Evolutionary conservation across 805 yeast genomes (phyloP).

Genomic region (Starmerella vitae): DNA sequence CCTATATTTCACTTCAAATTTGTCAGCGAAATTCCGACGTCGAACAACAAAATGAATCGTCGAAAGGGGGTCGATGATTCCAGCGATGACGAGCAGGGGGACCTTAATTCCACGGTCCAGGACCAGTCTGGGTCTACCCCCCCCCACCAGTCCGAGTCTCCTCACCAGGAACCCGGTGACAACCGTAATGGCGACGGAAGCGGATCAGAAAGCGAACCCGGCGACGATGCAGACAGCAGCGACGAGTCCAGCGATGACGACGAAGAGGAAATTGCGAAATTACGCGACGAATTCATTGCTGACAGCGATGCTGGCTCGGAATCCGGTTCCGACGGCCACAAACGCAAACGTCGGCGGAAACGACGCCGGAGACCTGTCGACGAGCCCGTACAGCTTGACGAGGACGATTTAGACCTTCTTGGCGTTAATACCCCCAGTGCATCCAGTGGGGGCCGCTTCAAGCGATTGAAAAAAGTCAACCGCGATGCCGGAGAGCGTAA

Average conservation of each 20-base stretch:
- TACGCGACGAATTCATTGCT: slow-evolving; percentile 85
- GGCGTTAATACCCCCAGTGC: slow-evolving; percentile 27
- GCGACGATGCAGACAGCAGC: slow-evolving; percentile 49
- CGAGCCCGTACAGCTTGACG: slow-evolving; percentile 47
- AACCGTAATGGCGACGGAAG: neutral
- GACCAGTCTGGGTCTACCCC: too few relatives aligned
- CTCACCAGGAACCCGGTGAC: neutral
- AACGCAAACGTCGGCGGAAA: slow-evolving; percentile 18
- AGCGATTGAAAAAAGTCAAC: slow-evolving; percentile 70
- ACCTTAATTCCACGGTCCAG: neutral
- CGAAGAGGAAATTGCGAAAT: slow-evolving; percentile 72
- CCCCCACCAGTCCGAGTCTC: neutral
- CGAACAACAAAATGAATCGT: slow-evolving; percentile 17
- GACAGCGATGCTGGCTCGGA: slow-evolving; percentile 76
- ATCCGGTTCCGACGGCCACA: slow-evolving; percentile 23
- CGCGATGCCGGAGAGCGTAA: slow-evolving; percentile 19
- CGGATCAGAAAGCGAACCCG: slow-evolving; percentile 29
- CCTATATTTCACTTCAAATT: too few relatives aligned
- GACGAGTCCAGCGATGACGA: slow-evolving; percentile 68
- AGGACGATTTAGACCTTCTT: slow-evolving; percentile 84
- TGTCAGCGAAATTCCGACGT: slow-evolving; percentile 4
- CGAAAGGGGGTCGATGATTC: slow-evolving; percentile 19
- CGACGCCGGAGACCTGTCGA: slow-evolving; percentile 14
- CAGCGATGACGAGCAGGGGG: slow-evolving; percentile 18
- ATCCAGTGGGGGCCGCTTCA: slow-evolving; percentile 37